phyloP scores from a whole-genome alignment of 441 rosid genomes.

The Biscutella laevigata region DNA sequence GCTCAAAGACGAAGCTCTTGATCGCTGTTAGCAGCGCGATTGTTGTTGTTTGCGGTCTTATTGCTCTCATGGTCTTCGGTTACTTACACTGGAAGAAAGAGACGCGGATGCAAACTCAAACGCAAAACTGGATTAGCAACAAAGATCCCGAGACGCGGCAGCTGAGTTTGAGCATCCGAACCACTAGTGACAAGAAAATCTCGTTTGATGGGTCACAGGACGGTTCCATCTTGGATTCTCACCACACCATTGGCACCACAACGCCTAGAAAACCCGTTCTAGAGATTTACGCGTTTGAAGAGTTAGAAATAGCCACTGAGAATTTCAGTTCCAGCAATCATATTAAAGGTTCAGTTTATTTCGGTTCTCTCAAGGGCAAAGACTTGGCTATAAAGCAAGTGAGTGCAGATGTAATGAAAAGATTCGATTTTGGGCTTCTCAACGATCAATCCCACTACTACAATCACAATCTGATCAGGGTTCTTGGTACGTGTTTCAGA shows the following conservation, averaged over 20 bases:
- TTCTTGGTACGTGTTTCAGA: constrained; percentile 54
- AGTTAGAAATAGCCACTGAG: constrained; percentile 69
- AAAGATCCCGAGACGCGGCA: constrained; percentile 63
- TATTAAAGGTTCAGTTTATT: constrained; percentile 67
- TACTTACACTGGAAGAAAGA: constrained; percentile 27
- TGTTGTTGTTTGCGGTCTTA: constrained; percentile 45
- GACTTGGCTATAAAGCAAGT: constrained; percentile 59
- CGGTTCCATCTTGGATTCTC: constrained; percentile 34
- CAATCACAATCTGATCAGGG: constrained; percentile 64
- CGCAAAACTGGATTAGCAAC: constrained; percentile 26
- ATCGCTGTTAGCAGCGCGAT: constrained; percentile 45
- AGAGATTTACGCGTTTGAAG: constrained; percentile 53
- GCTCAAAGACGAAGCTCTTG: constrained; percentile 49
- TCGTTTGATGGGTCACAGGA: constrained; percentile 73
- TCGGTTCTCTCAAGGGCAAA: constrained; percentile 72
- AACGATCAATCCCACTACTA: constrained; percentile 43
- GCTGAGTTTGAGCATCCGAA: constrained; percentile 64
- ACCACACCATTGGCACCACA: constrained; percentile 25
- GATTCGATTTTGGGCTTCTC: constrained; percentile 45
- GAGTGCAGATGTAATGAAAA: constrained; percentile 28
- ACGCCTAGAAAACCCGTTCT: constrained; percentile 39
- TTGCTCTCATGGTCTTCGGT: constrained; percentile 38
- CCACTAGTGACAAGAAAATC: constrained; percentile 76
- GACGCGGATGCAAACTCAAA: constrained; percentile 23
- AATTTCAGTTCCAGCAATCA: constrained; percentile 62